A percentile compares a stretch with the other conserved stretches of the same genome.
phyloP scores from a whole-genome alignment of 495 filamentous ascomycete species.

The Penicillium waksmanii region DNA sequence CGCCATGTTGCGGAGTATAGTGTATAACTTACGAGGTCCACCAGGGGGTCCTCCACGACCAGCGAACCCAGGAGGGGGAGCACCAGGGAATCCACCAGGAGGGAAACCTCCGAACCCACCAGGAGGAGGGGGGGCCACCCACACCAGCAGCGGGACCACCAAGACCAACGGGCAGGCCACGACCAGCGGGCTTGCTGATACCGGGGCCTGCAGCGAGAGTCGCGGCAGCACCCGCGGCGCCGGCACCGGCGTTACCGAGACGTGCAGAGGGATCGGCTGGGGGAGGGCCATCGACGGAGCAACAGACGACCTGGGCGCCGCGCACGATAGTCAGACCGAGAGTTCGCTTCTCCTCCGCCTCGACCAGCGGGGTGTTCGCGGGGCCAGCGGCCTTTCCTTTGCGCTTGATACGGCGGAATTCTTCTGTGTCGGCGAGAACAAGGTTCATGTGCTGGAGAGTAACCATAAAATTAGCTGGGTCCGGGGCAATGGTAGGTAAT shows the following conservation, averaged over 20 bases:
- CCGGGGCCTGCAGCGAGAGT: conserved; percentile 83
- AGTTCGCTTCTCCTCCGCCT: conserved; percentile 94
- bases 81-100: conserved; percentile 68
- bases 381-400: conserved; percentile 77
- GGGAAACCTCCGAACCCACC: conserved; percentile 61
- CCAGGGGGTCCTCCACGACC: conserved; percentile 71
- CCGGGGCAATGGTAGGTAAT: conserved; percentile 5
- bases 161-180: conserved; percentile 84
- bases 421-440: conserved; percentile 97
- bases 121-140: conserved; percentile 73
- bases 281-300: conserved; percentile 96
- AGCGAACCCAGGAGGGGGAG: conserved; percentile 73
- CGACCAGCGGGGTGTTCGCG: conserved; percentile 63
- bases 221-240: conserved; percentile 62
- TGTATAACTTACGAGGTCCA: conserved; percentile 61
- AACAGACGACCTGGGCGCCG: conserved; percentile 88
- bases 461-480: conserved; percentile 25
- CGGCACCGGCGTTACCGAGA: conserved; percentile 75
- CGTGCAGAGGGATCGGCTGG: conserved; percentile 91
- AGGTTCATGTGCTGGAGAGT: conserved; percentile 91
- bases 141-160: conserved; percentile 90
- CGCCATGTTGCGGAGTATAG: background rate
- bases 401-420: conserved; percentile 93
- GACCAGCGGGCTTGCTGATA: conserved; percentile 87
- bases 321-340: conserved; percentile 94